Conservation (phyloP, 495 filamentous ascomycete species). For the Hyaloscypha variabilis region DNA sequence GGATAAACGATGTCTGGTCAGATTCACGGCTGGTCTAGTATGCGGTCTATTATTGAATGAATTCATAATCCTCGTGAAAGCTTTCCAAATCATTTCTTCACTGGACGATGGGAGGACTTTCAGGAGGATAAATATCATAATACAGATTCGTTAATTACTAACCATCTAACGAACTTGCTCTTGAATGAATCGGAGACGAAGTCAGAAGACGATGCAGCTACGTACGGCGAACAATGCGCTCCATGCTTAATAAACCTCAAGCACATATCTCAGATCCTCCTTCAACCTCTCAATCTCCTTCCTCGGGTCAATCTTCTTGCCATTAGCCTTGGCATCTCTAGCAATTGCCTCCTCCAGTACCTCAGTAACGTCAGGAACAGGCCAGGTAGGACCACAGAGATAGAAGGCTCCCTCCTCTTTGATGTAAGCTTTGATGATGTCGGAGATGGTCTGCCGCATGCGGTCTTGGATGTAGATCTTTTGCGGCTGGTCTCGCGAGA, state of each 20-base stretch:
- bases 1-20: too few species aligned
- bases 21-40: too few species aligned
- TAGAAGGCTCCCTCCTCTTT: constrained; percentile 91
- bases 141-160: neutral
- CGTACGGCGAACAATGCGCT: neutral
- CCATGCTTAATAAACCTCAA: constrained; percentile 82
- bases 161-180: neutral
- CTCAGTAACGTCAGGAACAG: constrained; percentile 95
- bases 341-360: constrained; percentile 93
- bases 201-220: neutral
- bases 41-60: too few species aligned
- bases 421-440: constrained; percentile 89
- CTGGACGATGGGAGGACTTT: too few species aligned
- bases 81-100: too few species aligned
- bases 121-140: too few species aligned
- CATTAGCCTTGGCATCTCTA: constrained; percentile 64
- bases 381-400: constrained; percentile 97
- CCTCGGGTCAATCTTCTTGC: constrained; percentile 81
- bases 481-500: constrained; percentile 94
- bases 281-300: constrained; percentile 97
- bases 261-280: constrained; percentile 89
- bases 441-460: constrained; percentile 85
- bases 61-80: too few species aligned
- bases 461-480: constrained; percentile 99
- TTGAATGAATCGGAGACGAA: neutral